These are phyloP conservation scores for Picochlorum sp. DNA, from an alignment of 139 green algal genomes.

Conservation along the genomic window DNA sequence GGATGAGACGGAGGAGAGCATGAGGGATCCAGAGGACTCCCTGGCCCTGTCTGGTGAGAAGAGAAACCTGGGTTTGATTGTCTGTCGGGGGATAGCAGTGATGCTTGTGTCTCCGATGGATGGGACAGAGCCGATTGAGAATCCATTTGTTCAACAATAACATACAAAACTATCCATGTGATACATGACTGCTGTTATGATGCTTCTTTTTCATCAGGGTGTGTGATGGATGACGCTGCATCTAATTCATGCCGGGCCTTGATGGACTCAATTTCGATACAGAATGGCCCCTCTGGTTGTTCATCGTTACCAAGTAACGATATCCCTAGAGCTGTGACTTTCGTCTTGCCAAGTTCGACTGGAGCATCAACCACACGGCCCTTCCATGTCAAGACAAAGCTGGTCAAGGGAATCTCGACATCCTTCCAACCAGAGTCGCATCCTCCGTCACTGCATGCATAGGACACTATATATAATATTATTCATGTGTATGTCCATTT, in stretches of 20 bases:
- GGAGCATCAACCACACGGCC: constrained; percentile 37
- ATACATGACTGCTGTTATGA: background rate
- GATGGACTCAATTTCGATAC: constrained; percentile 39
- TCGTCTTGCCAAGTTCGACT: constrained; percentile 32
- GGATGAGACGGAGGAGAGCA: constrained; percentile 83
- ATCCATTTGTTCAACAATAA: constrained; percentile 50
- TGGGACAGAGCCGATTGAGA: constrained; percentile 84
- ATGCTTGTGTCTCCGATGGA: constrained; percentile 81
- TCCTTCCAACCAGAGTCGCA: constrained; percentile 26
- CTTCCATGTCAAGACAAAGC: constrained; percentile 45
- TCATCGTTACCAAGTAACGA: constrained; percentile 29
- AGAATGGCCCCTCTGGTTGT: constrained; percentile 26
- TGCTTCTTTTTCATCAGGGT: background rate
- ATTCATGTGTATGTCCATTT: no score
- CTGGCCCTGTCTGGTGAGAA: constrained; percentile 74
- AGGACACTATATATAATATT: no score
- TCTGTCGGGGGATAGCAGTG: constrained; percentile 85
- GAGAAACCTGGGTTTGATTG: constrained; percentile 67
- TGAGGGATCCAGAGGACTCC: constrained; percentile 84
- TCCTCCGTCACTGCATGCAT: no score
- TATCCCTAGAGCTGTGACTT: constrained; percentile 39
- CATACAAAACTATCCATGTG: background rate
- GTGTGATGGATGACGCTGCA: background rate
- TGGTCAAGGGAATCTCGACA: constrained; percentile 36
- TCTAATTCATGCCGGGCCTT: background rate